Percentiles rank a stretch among this genome's conserved stretches.
phyloP scores from a whole-genome alignment of 1,139 yeast species.

The Saccharomyces pastorianus region DNA sequence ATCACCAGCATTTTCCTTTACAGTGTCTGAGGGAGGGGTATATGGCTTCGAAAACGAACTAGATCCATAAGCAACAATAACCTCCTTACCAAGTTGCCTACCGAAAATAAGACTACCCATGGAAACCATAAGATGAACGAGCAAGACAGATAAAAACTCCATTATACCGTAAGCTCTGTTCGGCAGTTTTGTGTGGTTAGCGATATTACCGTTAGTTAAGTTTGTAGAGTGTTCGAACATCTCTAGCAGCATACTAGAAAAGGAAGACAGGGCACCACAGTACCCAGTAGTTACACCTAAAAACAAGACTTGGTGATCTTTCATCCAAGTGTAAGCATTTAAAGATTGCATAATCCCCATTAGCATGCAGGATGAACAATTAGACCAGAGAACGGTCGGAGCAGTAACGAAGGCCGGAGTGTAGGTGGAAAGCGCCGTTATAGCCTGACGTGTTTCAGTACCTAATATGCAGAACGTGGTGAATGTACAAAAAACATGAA shows the following conservation, averaged over 20 bases:
- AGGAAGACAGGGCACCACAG: constrained; percentile 82
- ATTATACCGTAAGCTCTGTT: constrained; percentile 72
- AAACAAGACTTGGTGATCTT: constrained; percentile 34
- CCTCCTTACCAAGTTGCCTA: constrained; percentile 31
- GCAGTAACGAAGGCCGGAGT: constrained; percentile 3
- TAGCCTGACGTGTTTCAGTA: neutral
- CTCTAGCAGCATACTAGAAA: constrained; percentile 66
- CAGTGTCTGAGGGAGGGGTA: neutral
- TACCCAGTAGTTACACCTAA: constrained; percentile 71
- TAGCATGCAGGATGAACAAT: constrained; percentile 63
- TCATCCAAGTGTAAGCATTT: constrained; percentile 15
- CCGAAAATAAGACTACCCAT: neutral
- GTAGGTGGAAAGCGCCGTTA: neutral
- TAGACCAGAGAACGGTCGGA: constrained; percentile 75
- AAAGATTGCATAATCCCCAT: constrained; percentile 44
- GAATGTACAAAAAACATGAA: neutral
- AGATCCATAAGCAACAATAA: constrained; percentile 6
- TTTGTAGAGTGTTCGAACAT: constrained; percentile 37
- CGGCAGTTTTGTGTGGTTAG: constrained; percentile 39
- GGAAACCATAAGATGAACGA: constrained; percentile 33
- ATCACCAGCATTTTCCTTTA: neutral
- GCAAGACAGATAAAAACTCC: constrained; percentile 39
- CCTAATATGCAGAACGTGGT: neutral
- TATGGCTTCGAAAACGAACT: neutral
- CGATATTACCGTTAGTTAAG: constrained; percentile 42